Base-by-base conservation (phyloP, 148 eudicot genomes). In the Dianthus caryophyllus region DNA sequence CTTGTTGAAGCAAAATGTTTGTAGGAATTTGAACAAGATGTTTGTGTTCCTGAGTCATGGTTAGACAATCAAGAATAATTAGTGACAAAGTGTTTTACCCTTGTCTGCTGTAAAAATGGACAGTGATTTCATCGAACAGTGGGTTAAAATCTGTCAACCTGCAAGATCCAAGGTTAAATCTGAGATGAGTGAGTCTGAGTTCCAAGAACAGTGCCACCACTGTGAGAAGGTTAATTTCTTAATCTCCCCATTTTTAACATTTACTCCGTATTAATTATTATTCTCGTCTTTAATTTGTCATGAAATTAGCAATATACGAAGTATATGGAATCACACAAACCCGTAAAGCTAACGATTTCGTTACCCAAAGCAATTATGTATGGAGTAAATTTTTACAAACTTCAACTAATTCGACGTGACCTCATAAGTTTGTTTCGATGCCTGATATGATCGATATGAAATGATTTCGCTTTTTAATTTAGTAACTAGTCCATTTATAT, bases 41-140 rank as follows among this genome's bases (percentile, higher is more conserved):
- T 41, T 41, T 41, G 44, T n/a, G 6, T 41, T 41, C 10, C 6
- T 8, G 59, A 27, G 36, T 0, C 6, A 56, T 13, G 22, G 7
- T 29, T 57, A 57, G 57, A 20, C 10, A 50, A 15, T 39, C 36
- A 61, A 22, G 59, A 44, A 36, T 20, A 4, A 52, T 15, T 8
- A 63, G 31, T 7, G 9, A 43, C 49, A 29, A 33, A 13, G 49
- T 79, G 68, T 25, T 63, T n/a, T n/a, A n/a, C n/a, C 25, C 57
- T 52, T 56, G 68, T 61, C 46, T 71, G 53, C 11, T 25, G 38
- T 11, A 10, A 22, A 30, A 22, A 46, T 66, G 26, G 11, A 11
- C 83, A 85, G 90, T 36, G 80, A 83, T 3, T 85, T 93, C 67
- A 93, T 93, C 2, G 98, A 93, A 71, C 81, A 84, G n/a, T 93